phyloP scores from a whole-genome alignment of 2,329 filamentous ascomycete genomes.

The Aspergillus fumigatus region DNA sequence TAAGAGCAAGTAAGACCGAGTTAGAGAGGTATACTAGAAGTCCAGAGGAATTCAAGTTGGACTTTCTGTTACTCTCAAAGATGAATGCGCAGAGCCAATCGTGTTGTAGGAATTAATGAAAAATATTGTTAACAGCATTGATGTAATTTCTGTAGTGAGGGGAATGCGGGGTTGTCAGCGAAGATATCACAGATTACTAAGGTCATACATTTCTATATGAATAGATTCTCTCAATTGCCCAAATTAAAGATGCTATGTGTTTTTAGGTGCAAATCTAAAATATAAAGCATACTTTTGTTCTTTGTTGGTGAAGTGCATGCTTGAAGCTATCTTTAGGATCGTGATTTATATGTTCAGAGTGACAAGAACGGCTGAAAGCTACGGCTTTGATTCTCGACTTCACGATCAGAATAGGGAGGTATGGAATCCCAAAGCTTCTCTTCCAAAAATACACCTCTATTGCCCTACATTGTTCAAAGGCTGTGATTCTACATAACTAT shows the following conservation, averaged over 20 bases:
- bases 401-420: too few relatives aligned
- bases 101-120: not conserved
- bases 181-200: not conserved
- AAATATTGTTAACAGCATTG: slow-evolving; percentile 1
- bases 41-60: not conserved
- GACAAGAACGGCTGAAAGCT: not conserved
- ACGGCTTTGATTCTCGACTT: too few relatives aligned
- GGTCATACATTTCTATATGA: not conserved
- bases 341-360: not conserved
- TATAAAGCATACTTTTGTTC: not conserved
- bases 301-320: not conserved
- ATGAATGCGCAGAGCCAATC: not conserved
- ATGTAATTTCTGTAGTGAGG: slow-evolving; percentile 7
- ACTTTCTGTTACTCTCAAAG: not conserved
- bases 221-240: not conserved
- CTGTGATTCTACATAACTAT: too few relatives aligned
- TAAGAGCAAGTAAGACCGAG: not conserved
- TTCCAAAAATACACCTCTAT: too few relatives aligned
- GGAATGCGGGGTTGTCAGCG: not conserved
- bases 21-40: not conserved
- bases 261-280: not conserved
- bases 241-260: not conserved
- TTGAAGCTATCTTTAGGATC: not conserved
- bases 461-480: too few relatives aligned
- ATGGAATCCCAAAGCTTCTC: too few relatives aligned